Base-by-base conservation (phyloP, 2,329 filamentous ascomycete genomes). In the Phoma sp. region DNA sequence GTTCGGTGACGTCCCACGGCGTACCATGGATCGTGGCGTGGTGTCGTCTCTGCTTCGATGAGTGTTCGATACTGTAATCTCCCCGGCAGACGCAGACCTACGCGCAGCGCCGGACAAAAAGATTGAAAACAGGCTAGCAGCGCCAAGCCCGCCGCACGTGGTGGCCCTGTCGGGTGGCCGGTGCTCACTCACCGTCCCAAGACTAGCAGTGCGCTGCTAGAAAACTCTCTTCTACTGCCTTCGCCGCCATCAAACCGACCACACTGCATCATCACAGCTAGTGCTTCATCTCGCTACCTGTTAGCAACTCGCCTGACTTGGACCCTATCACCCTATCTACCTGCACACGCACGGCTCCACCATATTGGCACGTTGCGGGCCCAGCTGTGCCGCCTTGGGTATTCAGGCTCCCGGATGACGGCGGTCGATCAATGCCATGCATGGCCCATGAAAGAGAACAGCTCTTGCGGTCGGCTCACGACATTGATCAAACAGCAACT, bases 141-240 rank as follows among this genome's bases (percentile, higher is more conserved):
- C 36, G 54, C 54, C 54, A 57, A 57, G 53, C 13, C 36, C 33
- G 19, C 40, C 52, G 29, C 65, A 69, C 65, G 65, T 69, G 65
- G 65, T 53, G 47, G 49, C 64, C 65, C 61, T 67, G 65, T 53
- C 51, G 35, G 47, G 43, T 52, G 32, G 51, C 40, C 51, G 44
- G 40, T 40, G 29, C 45, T 55, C 51, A 40, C 40, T 17, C 17
- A 17, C 17, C 17, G 17, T 17, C 17, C 17, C 17, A 17, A 17
- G 17, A 17, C 17, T 17, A 17, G 17, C 17, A 17, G 17, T 17
- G 17, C 17, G 17, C 17, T 17, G 17, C 17, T 17, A 17, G 17
- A 17, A 17, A 41, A 45, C 41, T 41, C 40, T 41, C 50, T 36
- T 45, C 35, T 37, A 17, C 17, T 17, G 35, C 36, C 22, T 31